Percentiles rank a stretch among this genome's conserved stretches.
Conservation (phyloP, 106 monocot species). For the Platanthera guangdongensis region DNA sequence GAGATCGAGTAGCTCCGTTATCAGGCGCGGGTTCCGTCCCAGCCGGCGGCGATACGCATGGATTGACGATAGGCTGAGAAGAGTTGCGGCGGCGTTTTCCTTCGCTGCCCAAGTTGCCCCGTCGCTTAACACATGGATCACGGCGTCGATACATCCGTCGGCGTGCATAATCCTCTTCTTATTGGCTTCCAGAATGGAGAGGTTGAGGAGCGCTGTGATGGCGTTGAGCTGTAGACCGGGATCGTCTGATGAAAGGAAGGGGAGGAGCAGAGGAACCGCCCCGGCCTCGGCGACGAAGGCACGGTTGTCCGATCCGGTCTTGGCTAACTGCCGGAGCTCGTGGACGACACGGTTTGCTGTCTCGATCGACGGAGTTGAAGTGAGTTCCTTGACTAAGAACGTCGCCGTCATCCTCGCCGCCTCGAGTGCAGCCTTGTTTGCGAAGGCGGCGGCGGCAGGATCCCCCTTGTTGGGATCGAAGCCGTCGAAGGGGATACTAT, state of each 20-base stretch:
- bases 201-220: constrained; percentile 66
- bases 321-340: constrained; percentile 69
- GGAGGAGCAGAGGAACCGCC: constrained; percentile 56
- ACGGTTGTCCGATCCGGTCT: constrained; percentile 44
- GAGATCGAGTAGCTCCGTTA: constrained; percentile 31
- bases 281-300: constrained; percentile 67
- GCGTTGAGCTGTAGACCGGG: constrained; percentile 54
- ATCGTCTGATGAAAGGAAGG: constrained; percentile 43
- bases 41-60: constrained; percentile 50
- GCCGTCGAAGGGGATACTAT: constrained; percentile 33
- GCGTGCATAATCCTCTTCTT: constrained; percentile 58
- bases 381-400: constrained; percentile 56
- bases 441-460: background rate
- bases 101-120: constrained; percentile 58
- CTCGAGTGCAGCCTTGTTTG: constrained; percentile 63
- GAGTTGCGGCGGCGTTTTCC: constrained; percentile 63
- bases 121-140: constrained; percentile 30
- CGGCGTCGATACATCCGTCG: constrained; percentile 37
- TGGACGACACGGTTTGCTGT: constrained; percentile 52
- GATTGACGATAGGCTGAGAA: constrained; percentile 41
- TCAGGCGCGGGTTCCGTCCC: constrained; percentile 26
- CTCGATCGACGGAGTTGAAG: constrained; percentile 16
- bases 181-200: constrained; percentile 68
- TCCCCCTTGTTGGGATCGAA: background rate
- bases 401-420: constrained; percentile 71